Conservation (phyloP, 805 yeast species). For the Nakazawaea anatomiae region DNA sequence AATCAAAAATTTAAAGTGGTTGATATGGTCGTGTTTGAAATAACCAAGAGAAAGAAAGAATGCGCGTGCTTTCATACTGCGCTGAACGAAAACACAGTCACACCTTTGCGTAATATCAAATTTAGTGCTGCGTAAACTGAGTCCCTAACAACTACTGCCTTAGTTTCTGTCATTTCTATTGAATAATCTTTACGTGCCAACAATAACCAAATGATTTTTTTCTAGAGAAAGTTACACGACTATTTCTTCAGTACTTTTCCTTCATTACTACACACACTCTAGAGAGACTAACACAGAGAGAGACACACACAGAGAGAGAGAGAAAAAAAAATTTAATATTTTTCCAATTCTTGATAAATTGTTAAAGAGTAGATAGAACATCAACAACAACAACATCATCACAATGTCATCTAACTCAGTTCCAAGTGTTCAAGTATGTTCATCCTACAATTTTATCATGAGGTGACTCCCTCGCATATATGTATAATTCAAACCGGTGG, state of each 20-base stretch:
- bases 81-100: neutral
- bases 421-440: slow-evolving; percentile 88
- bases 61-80: neutral
- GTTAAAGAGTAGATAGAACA: too few species aligned
- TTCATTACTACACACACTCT: neutral
- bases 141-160: neutral
- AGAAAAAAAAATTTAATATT: neutral
- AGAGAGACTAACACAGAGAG: neutral
- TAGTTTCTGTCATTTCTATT: neutral
- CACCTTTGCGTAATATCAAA: neutral
- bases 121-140: neutral
- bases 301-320: neutral
- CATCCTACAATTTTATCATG: neutral
- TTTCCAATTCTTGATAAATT: too few species aligned
- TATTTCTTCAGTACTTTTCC: neutral
- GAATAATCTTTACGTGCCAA: neutral
- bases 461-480: neutral
- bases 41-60: neutral
- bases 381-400: neutral
- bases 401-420: slow-evolving; percentile 18
- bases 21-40: neutral
- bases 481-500: neutral
- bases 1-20: neutral
- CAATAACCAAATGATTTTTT: neutral
- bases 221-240: neutral